A percentile compares a stretch with the other conserved stretches of the same genome.
Conservation (phyloP, 202 grass and related monocot genomes). For the Alloteropsis angusta region DNA sequence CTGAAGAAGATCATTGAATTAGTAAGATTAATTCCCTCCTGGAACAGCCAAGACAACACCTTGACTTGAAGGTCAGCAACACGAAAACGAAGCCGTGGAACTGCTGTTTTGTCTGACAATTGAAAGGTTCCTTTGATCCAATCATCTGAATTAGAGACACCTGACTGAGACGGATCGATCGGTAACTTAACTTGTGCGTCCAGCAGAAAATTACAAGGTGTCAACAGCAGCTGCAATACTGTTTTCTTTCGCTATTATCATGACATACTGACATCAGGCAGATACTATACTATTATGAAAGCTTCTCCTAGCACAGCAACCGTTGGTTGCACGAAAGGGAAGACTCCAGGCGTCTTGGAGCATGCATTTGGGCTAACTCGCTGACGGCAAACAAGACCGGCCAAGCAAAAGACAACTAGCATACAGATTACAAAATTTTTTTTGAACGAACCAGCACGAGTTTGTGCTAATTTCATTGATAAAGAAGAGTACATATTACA, state of each 20-base stretch:
- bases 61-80: not conserved
- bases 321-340: not conserved
- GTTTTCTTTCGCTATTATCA: not conserved
- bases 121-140: not conserved
- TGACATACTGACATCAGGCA: not conserved
- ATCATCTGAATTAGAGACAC: not conserved
- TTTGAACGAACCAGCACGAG: no score
- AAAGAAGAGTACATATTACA: not conserved
- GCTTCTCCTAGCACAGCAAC: not conserved
- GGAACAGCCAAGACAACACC: not conserved
- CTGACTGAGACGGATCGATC: not conserved
- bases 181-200: not conserved
- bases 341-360: not conserved
- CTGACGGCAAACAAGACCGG: not conserved
- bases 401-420: not conserved
- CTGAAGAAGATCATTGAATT: not conserved
- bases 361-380: not conserved
- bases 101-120: not conserved
- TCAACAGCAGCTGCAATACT: not conserved
- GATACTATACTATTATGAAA: not conserved
- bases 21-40: not conserved
- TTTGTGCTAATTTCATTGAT: no score
- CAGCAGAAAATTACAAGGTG: not conserved
- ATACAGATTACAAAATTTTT: not conserved
- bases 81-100: not conserved